These are phyloP conservation scores for Cercospora sp. DNA, from an alignment of 2,329 filamentous ascomycete species.

Conservation along the genomic window DNA sequence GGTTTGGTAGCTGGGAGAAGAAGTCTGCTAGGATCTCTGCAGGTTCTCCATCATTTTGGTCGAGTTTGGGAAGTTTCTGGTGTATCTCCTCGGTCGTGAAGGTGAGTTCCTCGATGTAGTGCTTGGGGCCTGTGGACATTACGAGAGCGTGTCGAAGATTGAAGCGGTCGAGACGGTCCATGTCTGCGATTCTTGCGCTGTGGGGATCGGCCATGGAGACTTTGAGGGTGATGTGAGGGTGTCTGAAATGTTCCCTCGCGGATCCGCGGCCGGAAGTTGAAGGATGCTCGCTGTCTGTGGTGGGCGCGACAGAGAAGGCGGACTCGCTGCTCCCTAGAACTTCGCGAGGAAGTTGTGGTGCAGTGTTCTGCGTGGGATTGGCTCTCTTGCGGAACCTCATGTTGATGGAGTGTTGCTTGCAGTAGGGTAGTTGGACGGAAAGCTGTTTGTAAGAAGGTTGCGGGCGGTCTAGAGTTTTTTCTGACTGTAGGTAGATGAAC, in stretches of 20 bases:
- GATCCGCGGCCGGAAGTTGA: not conserved
- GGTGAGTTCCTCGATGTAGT: not conserved
- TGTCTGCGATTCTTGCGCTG: not conserved
- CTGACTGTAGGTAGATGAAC: not conserved
- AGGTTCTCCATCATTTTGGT: not conserved
- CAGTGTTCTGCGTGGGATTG: not conserved
- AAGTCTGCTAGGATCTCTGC: not conserved
- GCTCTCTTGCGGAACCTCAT: not conserved
- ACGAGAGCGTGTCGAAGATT: not conserved
- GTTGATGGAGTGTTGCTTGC: not conserved
- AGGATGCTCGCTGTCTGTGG: not conserved
- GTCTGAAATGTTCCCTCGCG: not conserved
- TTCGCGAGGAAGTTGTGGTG: not conserved
- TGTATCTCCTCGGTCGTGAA: not conserved
- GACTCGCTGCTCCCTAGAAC: not conserved
- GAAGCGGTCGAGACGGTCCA: not conserved
- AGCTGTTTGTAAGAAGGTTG: not conserved
- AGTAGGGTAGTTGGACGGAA: not conserved
- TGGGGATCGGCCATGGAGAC: not conserved
- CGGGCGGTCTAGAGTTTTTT: not conserved
- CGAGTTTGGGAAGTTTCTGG: not conserved
- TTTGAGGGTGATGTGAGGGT: not conserved
- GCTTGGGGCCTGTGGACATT: not conserved
- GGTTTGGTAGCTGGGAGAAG: not conserved
- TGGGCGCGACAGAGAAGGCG: not conserved